phyloP scores from a whole-genome alignment of 352 stramenopile species.

The Phytophthora agathidicida region DNA sequence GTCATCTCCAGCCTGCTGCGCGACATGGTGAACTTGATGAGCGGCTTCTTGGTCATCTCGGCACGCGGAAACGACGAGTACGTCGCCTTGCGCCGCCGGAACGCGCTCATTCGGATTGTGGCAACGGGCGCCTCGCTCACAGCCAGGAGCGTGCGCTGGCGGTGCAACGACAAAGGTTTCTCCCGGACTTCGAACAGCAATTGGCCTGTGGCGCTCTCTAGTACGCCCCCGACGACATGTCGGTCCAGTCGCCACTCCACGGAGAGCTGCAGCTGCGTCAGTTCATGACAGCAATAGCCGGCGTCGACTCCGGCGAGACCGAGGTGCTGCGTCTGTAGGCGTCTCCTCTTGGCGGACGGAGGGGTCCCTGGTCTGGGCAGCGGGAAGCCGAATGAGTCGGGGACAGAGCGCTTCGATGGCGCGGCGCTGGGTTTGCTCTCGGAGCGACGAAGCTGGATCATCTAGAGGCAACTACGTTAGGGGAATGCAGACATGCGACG shows the following conservation, averaged over 20 bases:
- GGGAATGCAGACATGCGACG: no score
- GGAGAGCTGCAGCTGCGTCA: conserved; percentile 35
- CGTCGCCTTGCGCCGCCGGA: conserved; percentile 28
- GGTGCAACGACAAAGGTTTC: conserved; percentile 41
- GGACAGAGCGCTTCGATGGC: conserved; percentile 6
- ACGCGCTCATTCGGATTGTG: conserved; percentile 41
- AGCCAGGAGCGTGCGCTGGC: conserved; percentile 39
- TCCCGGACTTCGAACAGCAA: conserved; percentile 33
- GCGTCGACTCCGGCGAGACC: conserved; percentile 39
- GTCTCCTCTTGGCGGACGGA: conserved; percentile 19
- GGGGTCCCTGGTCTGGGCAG: conserved; percentile 9
- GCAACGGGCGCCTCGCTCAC: conserved; percentile 32
- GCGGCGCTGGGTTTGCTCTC: conserved; percentile 2
- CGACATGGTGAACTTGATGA: conserved; percentile 35
- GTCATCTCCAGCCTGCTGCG: conserved; percentile 33
- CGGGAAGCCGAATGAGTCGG: conserved; percentile 15
- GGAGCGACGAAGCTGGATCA: conserved; percentile 11
- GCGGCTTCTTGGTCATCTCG: conserved; percentile 29
- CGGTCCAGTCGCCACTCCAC: conserved; percentile 35
- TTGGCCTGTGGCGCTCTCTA: conserved; percentile 43
- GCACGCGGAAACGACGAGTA: conserved; percentile 33
- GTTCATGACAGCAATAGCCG: conserved; percentile 42
- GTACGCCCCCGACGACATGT: conserved; percentile 23
- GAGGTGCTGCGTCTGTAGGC: conserved; percentile 36
- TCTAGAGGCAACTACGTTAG: no score